phyloP scores from a whole-genome alignment of 371 early-diverging fungal genomes.

The Phascolomyces articulosus region DNA sequence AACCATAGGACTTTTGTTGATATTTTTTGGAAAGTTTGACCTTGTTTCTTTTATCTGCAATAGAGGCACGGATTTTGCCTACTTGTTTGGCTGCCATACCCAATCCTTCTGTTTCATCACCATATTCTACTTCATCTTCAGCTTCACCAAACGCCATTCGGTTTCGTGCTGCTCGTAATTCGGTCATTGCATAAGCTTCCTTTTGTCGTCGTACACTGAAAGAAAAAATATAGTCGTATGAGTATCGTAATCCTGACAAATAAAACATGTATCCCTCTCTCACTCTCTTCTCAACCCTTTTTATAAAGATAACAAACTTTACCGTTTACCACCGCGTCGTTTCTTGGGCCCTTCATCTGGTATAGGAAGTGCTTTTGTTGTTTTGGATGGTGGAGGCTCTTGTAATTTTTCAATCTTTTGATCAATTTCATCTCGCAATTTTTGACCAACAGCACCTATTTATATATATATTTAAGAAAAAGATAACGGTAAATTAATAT shows the following conservation, averaged over 20 bases:
- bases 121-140: conserved; percentile 86
- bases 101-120: conserved; percentile 86
- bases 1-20: conserved; percentile 33
- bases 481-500: too few species aligned
- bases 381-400: conserved; percentile 88
- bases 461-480: too few species aligned
- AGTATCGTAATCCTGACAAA: neutral
- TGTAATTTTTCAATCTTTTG: conserved; percentile 84
- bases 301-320: neutral
- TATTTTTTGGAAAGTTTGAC: conserved; percentile 67
- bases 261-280: too few species aligned
- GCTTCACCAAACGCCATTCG: conserved; percentile 91
- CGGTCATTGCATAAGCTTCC: conserved; percentile 86
- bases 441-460: conserved; percentile 63
- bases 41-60: conserved; percentile 66
- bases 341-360: conserved; percentile 93
- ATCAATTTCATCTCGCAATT: conserved; percentile 80
- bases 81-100: conserved; percentile 82
- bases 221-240: neutral
- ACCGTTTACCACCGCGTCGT: conserved; percentile 86
- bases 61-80: conserved; percentile 74
- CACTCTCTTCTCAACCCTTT: too few species aligned
- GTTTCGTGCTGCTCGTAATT: conserved; percentile 89
- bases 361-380: conserved; percentile 87
- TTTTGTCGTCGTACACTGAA: conserved; percentile 79